Conservation (phyloP, 768 basidiomycete genomes). For the Hydnomerulius pinastri region DNA sequence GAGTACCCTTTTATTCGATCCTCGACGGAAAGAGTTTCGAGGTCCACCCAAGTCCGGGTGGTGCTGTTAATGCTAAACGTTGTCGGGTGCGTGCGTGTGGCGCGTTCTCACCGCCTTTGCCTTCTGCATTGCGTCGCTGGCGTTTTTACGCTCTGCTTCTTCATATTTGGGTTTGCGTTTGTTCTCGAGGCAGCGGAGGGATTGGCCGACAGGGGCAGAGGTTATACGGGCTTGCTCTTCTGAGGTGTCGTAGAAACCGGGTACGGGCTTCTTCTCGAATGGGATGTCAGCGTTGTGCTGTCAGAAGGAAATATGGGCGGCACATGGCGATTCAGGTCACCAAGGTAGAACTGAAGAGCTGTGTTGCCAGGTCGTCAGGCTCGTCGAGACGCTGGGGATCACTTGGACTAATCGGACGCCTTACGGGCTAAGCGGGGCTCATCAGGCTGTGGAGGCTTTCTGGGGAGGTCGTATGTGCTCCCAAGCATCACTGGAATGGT, state of each 20-base stretch:
- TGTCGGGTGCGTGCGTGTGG: slow-evolving; percentile 63
- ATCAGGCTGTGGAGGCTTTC: too few species aligned
- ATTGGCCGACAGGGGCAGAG: slow-evolving; percentile 87
- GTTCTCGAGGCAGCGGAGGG: slow-evolving; percentile 88
- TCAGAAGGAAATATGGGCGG: neutral
- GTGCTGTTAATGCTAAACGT: slow-evolving; percentile 62
- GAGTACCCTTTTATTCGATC: slow-evolving; percentile 66
- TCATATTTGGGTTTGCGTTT: slow-evolving; percentile 94
- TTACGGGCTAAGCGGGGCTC: neutral
- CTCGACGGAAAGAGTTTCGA: slow-evolving; percentile 54
- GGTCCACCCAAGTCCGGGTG: slow-evolving; percentile 67
- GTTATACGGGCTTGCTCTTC: slow-evolving; percentile 89
- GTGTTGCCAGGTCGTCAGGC: neutral
- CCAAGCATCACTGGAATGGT: neutral
- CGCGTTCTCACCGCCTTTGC: slow-evolving; percentile 70
- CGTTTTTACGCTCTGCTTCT: slow-evolving; percentile 89
- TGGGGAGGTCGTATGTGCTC: neutral
- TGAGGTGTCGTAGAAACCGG: slow-evolving; percentile 96
- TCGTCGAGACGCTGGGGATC: too few species aligned
- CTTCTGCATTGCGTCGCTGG: slow-evolving; percentile 62
- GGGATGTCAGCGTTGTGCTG: slow-evolving; percentile 99
- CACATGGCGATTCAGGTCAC: too few species aligned
- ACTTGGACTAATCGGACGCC: too few species aligned
- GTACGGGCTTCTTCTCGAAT: slow-evolving; percentile 93
- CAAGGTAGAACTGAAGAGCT: neutral